Evolutionary conservation across 140 eudicot genomes (phyloP), one percentile per base, ranked within the genome.

Genomic region (Flaveria floridana): DNA sequence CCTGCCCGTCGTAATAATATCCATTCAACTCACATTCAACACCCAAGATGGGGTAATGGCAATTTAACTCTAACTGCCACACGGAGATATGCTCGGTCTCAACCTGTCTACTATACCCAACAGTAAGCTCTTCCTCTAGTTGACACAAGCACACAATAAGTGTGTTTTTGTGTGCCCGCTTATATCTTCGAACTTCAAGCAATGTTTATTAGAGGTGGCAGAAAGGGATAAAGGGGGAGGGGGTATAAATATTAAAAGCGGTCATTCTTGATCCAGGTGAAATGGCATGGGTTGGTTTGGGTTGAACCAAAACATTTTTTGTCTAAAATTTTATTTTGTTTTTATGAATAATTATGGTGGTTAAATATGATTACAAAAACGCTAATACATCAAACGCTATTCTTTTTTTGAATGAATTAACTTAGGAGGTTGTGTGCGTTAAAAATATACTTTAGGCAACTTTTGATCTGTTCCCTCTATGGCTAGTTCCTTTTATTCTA

Each of bases 1-100:
- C 76, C 85, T 70, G 73, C 76, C 78, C 85, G 76, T 28, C 71
- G 55, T 46, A 81, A 79, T 30, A 41, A 55, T 70, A 62, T 79
- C 47, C 86, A 65, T 68, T 70, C 83, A 26, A 68, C 57, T 65
- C 79, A 77, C 68, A 64, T 78, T 67, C 76, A 58, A 44, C 80
- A 74, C 76, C 84, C 78, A 19, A 72, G 74, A 65, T 81, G 74
- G 79, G 81, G 87, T 25, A 75, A 72, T 20, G 75, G 70, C 14
- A 80, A 72, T 81, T 84, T 46, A 25, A 74, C 83, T 71, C 73
- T 63, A 26, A 71, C 84, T 25, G 25, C 79, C 51, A 57, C 85
- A 61, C 70, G 55, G 66, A 66, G 87, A 78, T 72, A 74, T 8
- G 15, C 61, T 72, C 73, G 66, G 71, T 68, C 61, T 66, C 83